Evolutionary conservation across 371 early-diverging fungal genomes (phyloP).

Genomic region (Actinomortierella ambigua): DNA sequence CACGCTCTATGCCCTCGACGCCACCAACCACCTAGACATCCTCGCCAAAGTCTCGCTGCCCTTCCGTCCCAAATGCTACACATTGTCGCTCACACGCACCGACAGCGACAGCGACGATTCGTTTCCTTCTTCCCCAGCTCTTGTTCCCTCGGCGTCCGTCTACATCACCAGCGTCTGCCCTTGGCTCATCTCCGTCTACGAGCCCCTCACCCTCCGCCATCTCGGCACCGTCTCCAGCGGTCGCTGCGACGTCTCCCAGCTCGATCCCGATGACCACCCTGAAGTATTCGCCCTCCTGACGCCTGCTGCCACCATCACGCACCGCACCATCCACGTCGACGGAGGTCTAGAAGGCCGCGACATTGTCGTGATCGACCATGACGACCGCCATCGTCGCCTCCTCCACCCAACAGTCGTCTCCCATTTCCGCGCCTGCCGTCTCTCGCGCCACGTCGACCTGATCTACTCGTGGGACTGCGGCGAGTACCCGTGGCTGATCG

Average conservation of each 20-base stretch:
- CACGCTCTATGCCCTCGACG: slow-evolving; percentile 7
- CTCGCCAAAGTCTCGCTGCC: slow-evolving; percentile 3
- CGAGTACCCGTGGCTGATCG: slow-evolving; percentile 4
- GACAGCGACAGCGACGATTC: too few relatives aligned
- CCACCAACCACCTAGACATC: slow-evolving; percentile 5
- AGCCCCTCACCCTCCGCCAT: neutral
- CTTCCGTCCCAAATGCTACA: slow-evolving; percentile 3
- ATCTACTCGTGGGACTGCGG: slow-evolving; percentile 5
- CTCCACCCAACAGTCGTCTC: too few relatives aligned
- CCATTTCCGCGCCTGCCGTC: slow-evolving; percentile 1
- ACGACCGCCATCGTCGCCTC: too few relatives aligned
- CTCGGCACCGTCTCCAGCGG: neutral
- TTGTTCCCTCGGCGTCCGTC: too few relatives aligned
- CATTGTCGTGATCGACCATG: too few relatives aligned
- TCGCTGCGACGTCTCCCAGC: neutral
- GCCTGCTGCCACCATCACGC: slow-evolving; percentile 5
- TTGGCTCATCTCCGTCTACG: slow-evolving; percentile 4
- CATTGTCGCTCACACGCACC: neutral
- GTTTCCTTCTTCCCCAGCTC: slow-evolving; percentile 3
- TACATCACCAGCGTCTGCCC: too few relatives aligned
- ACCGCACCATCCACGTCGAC: slow-evolving; percentile 6
- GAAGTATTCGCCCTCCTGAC: neutral
- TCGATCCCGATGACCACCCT: neutral
- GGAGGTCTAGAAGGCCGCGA: too few relatives aligned
- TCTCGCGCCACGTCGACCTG: slow-evolving; percentile 1